A percentile compares a stretch with the other conserved stretches of the same genome.
phyloP scores from a whole-genome alignment of 2,329 filamentous ascomycete genomes.

The Chaetomiaceae sp. region DNA sequence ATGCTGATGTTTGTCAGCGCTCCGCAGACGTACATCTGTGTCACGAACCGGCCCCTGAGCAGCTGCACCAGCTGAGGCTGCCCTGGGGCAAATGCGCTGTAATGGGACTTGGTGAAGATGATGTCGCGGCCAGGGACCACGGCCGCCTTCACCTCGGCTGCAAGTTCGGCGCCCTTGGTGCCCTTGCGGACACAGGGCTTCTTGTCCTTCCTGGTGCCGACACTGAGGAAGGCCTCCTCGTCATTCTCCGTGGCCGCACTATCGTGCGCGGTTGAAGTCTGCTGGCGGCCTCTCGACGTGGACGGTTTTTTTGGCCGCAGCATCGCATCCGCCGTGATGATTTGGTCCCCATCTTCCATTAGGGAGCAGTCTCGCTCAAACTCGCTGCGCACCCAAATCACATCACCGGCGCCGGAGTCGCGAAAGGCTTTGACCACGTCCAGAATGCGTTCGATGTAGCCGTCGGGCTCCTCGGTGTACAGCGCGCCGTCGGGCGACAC shows the following conservation, averaged over 20 bases:
- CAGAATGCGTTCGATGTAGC: slow-evolving; percentile 64
- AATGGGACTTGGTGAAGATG: slow-evolving; percentile 66
- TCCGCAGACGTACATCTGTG: slow-evolving; percentile 84
- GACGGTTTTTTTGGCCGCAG: slow-evolving; percentile 21
- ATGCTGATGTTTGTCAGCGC: slow-evolving; percentile 83
- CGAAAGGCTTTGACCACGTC: slow-evolving; percentile 70
- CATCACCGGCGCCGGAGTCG: slow-evolving; percentile 58
- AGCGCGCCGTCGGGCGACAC: slow-evolving; percentile 64
- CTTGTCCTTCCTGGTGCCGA: slow-evolving; percentile 28
- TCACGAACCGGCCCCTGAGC: slow-evolving; percentile 82
- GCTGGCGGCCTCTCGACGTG: slow-evolving; percentile 20
- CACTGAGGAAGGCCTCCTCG: slow-evolving; percentile 37
- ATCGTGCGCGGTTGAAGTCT: slow-evolving; percentile 29
- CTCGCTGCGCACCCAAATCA: slow-evolving; percentile 81
- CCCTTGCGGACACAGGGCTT: slow-evolving; percentile 42
- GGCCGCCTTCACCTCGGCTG: slow-evolving; percentile 38
- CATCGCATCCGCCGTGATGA: slow-evolving; percentile 40
- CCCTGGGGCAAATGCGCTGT: slow-evolving; percentile 80
- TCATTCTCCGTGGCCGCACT: slow-evolving; percentile 38
- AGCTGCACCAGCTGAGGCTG: slow-evolving; percentile 62
- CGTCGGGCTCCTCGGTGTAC: slow-evolving; percentile 57
- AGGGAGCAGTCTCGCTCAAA: slow-evolving; percentile 60
- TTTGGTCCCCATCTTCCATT: slow-evolving; percentile 47
- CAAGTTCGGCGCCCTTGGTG: slow-evolving; percentile 44
- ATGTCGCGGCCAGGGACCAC: slow-evolving; percentile 46